Base-by-base conservation (phyloP, 768 basidiomycete genomes). In the Favolaschia claudopus region DNA sequence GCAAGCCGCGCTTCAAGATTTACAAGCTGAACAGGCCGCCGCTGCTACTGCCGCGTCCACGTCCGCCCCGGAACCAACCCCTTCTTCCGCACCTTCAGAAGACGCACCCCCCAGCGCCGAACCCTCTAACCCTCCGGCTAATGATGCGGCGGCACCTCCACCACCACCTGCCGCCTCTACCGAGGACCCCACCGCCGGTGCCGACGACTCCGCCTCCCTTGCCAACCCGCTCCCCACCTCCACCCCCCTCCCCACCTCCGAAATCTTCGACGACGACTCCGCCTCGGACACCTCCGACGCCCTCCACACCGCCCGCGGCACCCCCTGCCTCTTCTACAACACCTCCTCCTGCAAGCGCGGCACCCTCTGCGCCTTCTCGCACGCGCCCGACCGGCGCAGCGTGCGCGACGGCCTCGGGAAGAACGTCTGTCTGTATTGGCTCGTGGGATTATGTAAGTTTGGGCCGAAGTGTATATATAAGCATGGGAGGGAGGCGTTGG, bases 401-500 rank as follows among this genome's bases (percentile, higher is more conserved):
- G 60, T 62, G 36, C 45, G 66, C 22, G 66, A 67, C 33, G 53
- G 47, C 2, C 38, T 67, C 19, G 77, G 78, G 5, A 70, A 75
- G 47, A 80, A 81, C 49, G 78, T 81, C 17, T 81, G 78, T 57
- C 34, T 72, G 8, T 72, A 71, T 59, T 74, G 67, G 58, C 61
- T 79, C 20, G 61, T 78, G 15, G 72, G 68, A 9, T 32, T 52
- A 5, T 78, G 79, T 70, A 71, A 70, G 56, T 78, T 74, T 62
- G 68, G 68, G 28, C 55, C 61, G 8, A 68, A 66, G 29, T 80
- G 78, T 60, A 68, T 64, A 9, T 79, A 80, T 50, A 44, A 69
- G 50, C 79, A 81, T 57, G 47, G 37, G 14, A 22, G 49, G 22
- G 25, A 28, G 38, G 46, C 20, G 10, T 37, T 55, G 7, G 13